Evolutionary conservation across 306 rosid species (phyloP).

Genomic region (Sicyos baderoa): DNA sequence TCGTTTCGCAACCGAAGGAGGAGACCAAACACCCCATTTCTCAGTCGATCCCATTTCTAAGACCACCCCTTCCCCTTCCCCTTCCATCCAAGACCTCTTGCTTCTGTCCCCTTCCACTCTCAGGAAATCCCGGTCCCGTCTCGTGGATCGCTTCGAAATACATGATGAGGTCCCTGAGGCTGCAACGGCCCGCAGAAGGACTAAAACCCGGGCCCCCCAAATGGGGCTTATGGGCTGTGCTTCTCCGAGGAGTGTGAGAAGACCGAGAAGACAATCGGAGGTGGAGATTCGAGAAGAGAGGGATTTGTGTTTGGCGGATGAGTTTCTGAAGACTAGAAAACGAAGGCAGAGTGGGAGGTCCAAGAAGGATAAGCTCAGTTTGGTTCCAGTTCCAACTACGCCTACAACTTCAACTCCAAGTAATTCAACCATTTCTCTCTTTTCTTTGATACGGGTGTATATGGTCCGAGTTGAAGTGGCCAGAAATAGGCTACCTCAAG

Average conservation of each 20-base stretch:
- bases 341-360: constrained; percentile 22
- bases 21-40: constrained; percentile 28
- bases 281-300: constrained; percentile 58
- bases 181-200: constrained; percentile 31
- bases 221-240: constrained; percentile 27
- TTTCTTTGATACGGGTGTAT: background rate
- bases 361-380: constrained; percentile 46
- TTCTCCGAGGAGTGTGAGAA: constrained; percentile 64
- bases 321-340: constrained; percentile 48
- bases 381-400: constrained; percentile 15
- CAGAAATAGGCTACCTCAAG: too few species aligned
- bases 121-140: constrained; percentile 52
- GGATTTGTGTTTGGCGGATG: constrained; percentile 43
- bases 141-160: constrained; percentile 41
- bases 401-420: constrained; percentile 46
- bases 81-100: too few species aligned
- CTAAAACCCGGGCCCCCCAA: constrained; percentile 37
- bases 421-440: constrained; percentile 16
- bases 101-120: constrained; percentile 39
- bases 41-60: constrained; percentile 29
- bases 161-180: constrained; percentile 42
- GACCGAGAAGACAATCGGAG: constrained; percentile 52
- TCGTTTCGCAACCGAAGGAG: constrained; percentile 24
- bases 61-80: constrained; percentile 2
- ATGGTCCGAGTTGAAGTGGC: too few species aligned